Base-by-base conservation (phyloP, 2,329 filamentous ascomycete genomes). In the Phialocephala subalpina region DNA sequence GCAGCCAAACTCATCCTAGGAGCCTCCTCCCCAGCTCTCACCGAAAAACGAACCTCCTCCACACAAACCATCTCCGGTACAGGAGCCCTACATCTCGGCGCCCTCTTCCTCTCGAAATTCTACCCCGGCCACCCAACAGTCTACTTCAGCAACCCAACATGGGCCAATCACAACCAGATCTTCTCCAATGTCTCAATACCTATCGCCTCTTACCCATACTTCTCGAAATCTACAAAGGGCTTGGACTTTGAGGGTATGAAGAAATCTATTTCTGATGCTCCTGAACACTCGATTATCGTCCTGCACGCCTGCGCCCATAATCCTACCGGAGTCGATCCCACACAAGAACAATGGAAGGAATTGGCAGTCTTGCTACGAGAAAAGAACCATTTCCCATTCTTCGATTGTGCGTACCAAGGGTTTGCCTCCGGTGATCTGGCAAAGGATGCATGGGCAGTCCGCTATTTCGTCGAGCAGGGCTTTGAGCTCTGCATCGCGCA, bases 131-230 rank as follows among this genome's bases (percentile, higher is more conserved):
- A 86, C 81, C 90, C 87, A 72, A 88, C 90, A 66, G 88, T 97
- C 81, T 97, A 97, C 86, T 85, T 98, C 79, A 97, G 94, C 76
- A 92, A 92, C 80, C 96, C 96, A 61, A 99, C 96, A 68, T 99
- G 96, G 96, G 94, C 92, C 73, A 99, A 99, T 84, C 96, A 99
- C 88, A 90, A 97, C 83, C 96, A 98, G 81, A 97, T 99, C 85
- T 97, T 99, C 84, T 87, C 85, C 80, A 98, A 98, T 78, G 94
- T 97, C 77, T 86, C 87, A 73, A 84, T 98, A 35, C 82, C 88
- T 38, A 87, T 93, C 74, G 90, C 90, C 73, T 88, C 88, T 71
- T 99, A 99, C 83, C 96, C 95, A 58, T 99, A 99, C 86, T 99
- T 97, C 83, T 90, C 90, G 79, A 89, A 93, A 78, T 79, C 92